Evolutionary conservation across 352 stramenopile genomes (phyloP).

Genomic region (Globisporangium camurandrum): DNA sequence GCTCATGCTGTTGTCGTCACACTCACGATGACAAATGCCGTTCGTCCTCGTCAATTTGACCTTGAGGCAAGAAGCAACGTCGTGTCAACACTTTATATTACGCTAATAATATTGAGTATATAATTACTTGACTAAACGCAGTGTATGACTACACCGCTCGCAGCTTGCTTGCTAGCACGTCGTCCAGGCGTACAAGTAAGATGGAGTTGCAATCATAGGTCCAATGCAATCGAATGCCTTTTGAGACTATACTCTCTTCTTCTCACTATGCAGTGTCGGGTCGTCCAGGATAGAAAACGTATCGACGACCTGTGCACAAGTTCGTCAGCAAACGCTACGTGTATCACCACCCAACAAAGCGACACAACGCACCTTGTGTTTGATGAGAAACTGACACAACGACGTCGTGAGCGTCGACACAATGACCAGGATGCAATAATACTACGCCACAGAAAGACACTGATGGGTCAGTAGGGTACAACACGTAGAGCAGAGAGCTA

Average conservation of each 20-base stretch:
- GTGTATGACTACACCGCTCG: too few relatives aligned
- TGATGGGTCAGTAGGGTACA: background rate
- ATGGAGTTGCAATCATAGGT: too few relatives aligned
- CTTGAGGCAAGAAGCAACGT: too few relatives aligned
- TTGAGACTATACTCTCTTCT: constrained; percentile 3
- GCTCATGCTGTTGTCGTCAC: constrained; percentile 1
- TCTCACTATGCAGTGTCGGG: constrained; percentile 1
- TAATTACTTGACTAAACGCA: too few relatives aligned
- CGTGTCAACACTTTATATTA: too few relatives aligned
- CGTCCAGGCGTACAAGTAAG: too few relatives aligned
- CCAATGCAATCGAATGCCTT: too few relatives aligned
- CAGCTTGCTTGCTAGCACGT: too few relatives aligned
- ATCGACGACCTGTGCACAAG: constrained; percentile 16
- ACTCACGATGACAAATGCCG: too few relatives aligned
- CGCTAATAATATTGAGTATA: too few relatives aligned
- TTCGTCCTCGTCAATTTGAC: too few relatives aligned
- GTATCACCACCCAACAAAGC: background rate
- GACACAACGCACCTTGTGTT: constrained; percentile 20
- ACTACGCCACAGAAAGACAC: constrained; percentile 12
- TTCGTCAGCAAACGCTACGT: background rate
- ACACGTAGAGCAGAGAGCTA: background rate
- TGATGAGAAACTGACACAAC: constrained; percentile 35
- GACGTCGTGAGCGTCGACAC: constrained; percentile 20
- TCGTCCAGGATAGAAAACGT: constrained; percentile 27
- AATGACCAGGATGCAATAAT: constrained; percentile 37